Evolutionary conservation across 768 basidiomycete genomes (phyloP).

Genomic region (Leccinum longicurvipes): DNA sequence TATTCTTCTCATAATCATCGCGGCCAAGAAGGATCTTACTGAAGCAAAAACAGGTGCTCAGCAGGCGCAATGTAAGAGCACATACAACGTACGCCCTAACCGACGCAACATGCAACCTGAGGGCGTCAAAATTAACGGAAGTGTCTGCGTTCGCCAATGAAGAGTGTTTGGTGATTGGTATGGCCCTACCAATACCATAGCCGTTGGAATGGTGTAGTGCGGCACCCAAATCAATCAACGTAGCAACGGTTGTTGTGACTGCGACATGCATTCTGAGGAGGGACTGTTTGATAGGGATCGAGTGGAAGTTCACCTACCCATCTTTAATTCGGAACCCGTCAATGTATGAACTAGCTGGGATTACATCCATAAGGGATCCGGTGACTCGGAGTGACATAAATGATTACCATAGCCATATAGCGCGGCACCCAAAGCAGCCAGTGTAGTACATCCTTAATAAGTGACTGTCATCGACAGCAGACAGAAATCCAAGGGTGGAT

Average conservation of each 20-base stretch:
- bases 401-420: too few species aligned
- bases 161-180: background rate
- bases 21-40: background rate
- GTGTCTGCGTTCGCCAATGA: background rate
- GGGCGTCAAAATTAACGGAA: background rate
- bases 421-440: too few species aligned
- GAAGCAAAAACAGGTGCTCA: background rate
- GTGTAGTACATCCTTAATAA: too few species aligned
- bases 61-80: background rate
- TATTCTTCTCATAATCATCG: background rate
- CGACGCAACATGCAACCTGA: background rate
- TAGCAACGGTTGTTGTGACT: background rate
- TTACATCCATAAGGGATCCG: too few species aligned
- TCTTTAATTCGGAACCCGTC: background rate
- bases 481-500: too few species aligned
- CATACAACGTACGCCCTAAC: background rate
- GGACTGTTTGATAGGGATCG: background rate
- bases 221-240: background rate
- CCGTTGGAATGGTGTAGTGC: background rate
- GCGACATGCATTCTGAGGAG: background rate
- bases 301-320: background rate
- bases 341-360: background rate
- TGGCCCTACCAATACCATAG: background rate
- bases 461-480: too few species aligned
- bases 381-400: too few species aligned